Evolutionary conservation across 2,329 filamentous ascomycete genomes (phyloP).

Genomic region (Apiospora saccharicola): DNA sequence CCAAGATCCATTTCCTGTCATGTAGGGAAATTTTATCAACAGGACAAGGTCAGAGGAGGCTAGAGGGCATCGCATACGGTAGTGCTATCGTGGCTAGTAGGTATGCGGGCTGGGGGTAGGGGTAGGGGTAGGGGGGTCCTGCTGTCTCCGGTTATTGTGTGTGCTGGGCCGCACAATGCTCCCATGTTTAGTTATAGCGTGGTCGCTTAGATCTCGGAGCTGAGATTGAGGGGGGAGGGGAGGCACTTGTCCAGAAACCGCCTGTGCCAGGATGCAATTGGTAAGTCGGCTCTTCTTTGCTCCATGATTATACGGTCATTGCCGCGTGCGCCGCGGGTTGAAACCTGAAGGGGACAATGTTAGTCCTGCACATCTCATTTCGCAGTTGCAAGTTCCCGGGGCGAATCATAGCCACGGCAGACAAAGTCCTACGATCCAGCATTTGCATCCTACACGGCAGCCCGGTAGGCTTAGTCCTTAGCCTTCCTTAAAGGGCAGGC

Average conservation of each 20-base stretch:
- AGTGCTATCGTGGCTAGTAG: background rate
- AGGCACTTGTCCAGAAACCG: background rate
- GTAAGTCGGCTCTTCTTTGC: background rate
- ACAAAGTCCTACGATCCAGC: slow-evolving; percentile 16
- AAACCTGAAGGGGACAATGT: background rate
- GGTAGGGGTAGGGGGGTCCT: background rate
- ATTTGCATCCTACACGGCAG: slow-evolving; percentile 7
- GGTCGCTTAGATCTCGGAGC: slow-evolving; percentile 1
- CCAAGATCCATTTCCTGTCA: slow-evolving; percentile 3
- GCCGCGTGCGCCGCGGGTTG: background rate
- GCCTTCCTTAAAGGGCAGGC: background rate
- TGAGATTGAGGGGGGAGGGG: background rate
- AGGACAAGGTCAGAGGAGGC: background rate
- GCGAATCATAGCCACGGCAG: slow-evolving; percentile 13
- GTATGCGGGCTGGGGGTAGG: background rate
- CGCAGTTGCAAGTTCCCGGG: background rate
- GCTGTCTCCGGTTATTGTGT: background rate
- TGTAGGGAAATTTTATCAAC: background rate
- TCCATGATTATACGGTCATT: background rate
- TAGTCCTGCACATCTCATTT: background rate
- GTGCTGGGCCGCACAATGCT: background rate
- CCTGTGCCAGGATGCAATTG: background rate
- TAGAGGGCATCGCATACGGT: background rate
- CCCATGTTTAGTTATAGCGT: slow-evolving; percentile 1
- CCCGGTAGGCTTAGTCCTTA: background rate